Base-by-base conservation (phyloP, 257 asterid genomes). In the Jaltomata sinuosa region DNA sequence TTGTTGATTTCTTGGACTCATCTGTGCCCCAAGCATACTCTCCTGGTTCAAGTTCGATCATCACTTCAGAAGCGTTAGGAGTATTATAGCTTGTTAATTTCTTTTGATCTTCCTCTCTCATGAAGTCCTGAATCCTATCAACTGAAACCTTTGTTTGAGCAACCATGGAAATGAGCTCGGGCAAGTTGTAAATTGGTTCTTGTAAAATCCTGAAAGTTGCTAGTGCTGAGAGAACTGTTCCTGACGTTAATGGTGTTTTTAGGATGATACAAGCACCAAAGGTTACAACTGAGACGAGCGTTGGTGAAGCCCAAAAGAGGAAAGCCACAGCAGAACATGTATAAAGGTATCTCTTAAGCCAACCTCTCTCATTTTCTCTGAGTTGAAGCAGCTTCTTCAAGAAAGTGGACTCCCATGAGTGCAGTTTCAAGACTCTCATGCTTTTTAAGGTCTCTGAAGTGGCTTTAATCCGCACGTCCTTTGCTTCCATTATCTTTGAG, bases 301-400 rank as follows among this genome's bases (percentile, higher is more conserved):
- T 94, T 6, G 99, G 99, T 0, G 99, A 92, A 34, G 96, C 93
- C 99, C 99, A 95, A 54, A 95, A 95, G 79, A 95, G 94, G 52
- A 94, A 93, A 72, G 94, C 91, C 65, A 93, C 89, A 29, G 95
- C 93, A 18, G 99, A 90, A 87, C 92, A 86, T 2, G 94, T 87
- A 86, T 94, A 94, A 5, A 96, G 88, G 84, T 91, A 96, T 40
- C 88, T 91, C 71, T 81, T 92, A 29, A 96, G 85, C 91, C 93
- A 91, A 21, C 67, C 84, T 81, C 91, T 87, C 74, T 96, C 99
- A 2, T 65, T 87, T 49, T 92, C 93, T 85, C 99, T 89, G 14
- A 96, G 93, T 14, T 84, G 82, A 15, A 91, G 89, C 71, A 96
- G 79, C 84, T 89, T 94, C 18, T 83, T 82, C 69, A 91, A 50